Conservation (phyloP, 306 rosid species). For the Sphenostylis stenocarpa region DNA sequence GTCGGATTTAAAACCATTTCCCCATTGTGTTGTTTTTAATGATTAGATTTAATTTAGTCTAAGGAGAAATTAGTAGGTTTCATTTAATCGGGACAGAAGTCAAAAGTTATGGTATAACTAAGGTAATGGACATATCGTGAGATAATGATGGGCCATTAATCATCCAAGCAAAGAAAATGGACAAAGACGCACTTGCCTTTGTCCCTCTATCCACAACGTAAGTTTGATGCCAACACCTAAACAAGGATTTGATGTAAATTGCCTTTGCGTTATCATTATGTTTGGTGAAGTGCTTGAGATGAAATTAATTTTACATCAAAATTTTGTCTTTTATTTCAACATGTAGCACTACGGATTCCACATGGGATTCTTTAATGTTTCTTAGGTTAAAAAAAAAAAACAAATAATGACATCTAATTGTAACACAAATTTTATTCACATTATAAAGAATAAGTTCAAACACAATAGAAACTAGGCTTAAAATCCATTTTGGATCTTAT, state of each 20-base stretch:
- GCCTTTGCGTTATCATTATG: not conserved
- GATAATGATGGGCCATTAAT: not conserved
- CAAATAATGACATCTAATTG: too few species aligned
- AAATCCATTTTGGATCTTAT: too few species aligned
- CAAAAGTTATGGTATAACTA: too few species aligned
- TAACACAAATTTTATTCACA: too few species aligned
- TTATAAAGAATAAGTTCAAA: too few species aligned
- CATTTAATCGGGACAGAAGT: not conserved
- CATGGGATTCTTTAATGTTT: too few species aligned
- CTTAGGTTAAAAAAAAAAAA: too few species aligned
- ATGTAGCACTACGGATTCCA: not conserved
- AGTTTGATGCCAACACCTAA: slow-evolving; percentile 9
- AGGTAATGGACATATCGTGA: too few species aligned
- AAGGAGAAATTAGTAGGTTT: not conserved
- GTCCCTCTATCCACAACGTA: slow-evolving; percentile 5
- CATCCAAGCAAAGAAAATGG: not conserved
- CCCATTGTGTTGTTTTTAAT: too few species aligned
- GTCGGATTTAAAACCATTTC: too few species aligned
- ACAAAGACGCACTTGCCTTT: slow-evolving; percentile 15
- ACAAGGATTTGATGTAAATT: slow-evolving; percentile 21
- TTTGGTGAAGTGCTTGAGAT: not conserved
- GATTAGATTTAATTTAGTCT: not conserved
- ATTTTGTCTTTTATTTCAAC: not conserved
- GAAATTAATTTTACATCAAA: not conserved
- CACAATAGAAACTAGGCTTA: too few species aligned